Evolutionary conservation across 257 asterid genomes (phyloP).

Genomic region (Solanum clarkiae): DNA sequence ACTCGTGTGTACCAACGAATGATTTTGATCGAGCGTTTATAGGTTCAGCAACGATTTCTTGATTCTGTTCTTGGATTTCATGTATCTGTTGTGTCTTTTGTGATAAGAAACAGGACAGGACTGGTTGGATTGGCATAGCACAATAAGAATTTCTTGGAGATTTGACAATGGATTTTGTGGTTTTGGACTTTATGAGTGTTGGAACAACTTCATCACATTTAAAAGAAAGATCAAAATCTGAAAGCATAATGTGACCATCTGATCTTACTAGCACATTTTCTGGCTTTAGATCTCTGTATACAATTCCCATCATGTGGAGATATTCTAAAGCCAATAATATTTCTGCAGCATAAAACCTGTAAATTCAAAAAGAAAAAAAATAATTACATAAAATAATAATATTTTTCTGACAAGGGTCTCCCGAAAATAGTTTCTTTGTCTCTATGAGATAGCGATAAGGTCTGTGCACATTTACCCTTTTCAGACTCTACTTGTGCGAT

Average conservation of each 20-base stretch:
- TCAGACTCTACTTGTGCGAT: too few species aligned
- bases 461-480: too few species aligned
- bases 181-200: slow-evolving; percentile 19
- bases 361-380: neutral
- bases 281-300: slow-evolving; percentile 39
- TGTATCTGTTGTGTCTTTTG: neutral
- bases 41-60: slow-evolving; percentile 62
- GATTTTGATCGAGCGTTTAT: slow-evolving; percentile 59
- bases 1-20: slow-evolving; percentile 79
- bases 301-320: slow-evolving; percentile 42
- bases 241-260: slow-evolving; percentile 46
- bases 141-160: slow-evolving; percentile 11
- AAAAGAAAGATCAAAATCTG: slow-evolving; percentile 38
- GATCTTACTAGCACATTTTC: slow-evolving; percentile 37
- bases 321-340: slow-evolving; percentile 31
- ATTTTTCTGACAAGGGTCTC: too few species aligned
- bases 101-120: slow-evolving; percentile 25
- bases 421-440: too few species aligned
- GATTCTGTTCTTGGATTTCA: neutral
- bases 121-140: slow-evolving; percentile 27
- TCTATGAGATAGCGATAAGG: too few species aligned
- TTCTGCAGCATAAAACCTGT: slow-evolving; percentile 37
- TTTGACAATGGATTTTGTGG: neutral
- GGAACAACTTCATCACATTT: slow-evolving; percentile 35
- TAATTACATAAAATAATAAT: neutral